Percentiles rank a stretch among this genome's conserved stretches.
phyloP scores from a whole-genome alignment of 2,329 filamentous ascomycete species.

The Domatiomyces catenatus region DNA sequence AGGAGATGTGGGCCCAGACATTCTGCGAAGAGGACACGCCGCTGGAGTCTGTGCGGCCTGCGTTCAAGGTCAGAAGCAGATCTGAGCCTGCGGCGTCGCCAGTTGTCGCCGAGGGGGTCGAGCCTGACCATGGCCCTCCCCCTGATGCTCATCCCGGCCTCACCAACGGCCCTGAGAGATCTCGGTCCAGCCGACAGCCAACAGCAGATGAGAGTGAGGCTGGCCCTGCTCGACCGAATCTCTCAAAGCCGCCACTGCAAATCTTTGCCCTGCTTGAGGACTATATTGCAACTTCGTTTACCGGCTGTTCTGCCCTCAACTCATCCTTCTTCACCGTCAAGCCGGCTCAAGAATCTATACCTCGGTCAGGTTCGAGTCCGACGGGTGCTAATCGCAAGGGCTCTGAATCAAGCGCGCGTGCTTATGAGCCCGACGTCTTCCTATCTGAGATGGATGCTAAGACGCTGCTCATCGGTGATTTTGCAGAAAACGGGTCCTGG shows the following conservation, averaged over 20 bases:
- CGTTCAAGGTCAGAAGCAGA: slow-evolving; percentile 6
- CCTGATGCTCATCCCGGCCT: background rate
- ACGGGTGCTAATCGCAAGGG: slow-evolving; percentile 22
- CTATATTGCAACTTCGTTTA: slow-evolving; percentile 56
- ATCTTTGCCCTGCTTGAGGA: slow-evolving; percentile 67
- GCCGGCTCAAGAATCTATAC: slow-evolving; percentile 24
- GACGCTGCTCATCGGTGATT: slow-evolving; percentile 54
- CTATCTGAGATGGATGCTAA: slow-evolving; percentile 58
- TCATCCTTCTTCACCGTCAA: slow-evolving; percentile 51
- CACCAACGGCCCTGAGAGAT: background rate
- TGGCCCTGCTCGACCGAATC: background rate
- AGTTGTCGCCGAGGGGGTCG: background rate
- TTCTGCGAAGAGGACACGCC: slow-evolving; percentile 8
- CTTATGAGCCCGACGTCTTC: slow-evolving; percentile 24
- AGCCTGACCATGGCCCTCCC: background rate
- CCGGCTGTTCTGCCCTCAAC: slow-evolving; percentile 58
- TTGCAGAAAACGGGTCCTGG: slow-evolving; percentile 70
- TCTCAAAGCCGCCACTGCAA: slow-evolving; percentile 1
- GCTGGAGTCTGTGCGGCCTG: slow-evolving; percentile 5
- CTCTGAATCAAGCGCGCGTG: slow-evolving; percentile 13
- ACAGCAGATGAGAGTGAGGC: background rate
- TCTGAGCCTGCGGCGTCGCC: slow-evolving; percentile 9
- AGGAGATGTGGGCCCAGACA: slow-evolving; percentile 3
- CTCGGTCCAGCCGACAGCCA: background rate
- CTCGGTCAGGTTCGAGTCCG: slow-evolving; percentile 17